Percentiles rank a stretch among this genome's conserved stretches.
phyloP scores from a whole-genome alignment of 164 flowering plant species.

The Tetracentron sinense region DNA sequence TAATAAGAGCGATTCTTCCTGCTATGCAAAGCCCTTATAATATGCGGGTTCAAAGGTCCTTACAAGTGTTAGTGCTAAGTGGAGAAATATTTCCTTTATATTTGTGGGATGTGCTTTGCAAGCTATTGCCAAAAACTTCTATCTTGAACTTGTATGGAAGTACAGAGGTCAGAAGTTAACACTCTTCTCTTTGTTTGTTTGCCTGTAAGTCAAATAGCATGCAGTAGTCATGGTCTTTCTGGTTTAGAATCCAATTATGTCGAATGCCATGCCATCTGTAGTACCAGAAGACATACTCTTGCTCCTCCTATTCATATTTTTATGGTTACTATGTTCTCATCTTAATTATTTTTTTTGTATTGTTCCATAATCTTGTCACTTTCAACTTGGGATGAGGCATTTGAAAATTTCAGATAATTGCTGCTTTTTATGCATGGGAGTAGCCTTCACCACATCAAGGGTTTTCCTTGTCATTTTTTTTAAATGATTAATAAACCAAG shows the following conservation, averaged over 20 bases:
- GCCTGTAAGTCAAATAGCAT: not conserved
- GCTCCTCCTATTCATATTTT: not conserved
- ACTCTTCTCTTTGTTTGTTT: not conserved
- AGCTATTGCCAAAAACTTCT: conserved; percentile 58
- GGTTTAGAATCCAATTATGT: not conserved
- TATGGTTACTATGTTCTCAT: too few relatives aligned
- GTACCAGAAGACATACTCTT: too few relatives aligned
- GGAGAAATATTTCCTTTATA: conserved; percentile 70
- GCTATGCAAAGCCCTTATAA: conserved; percentile 30
- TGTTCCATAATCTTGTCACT: not conserved
- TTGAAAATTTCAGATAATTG: not conserved
- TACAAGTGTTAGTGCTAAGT: conserved; percentile 71
- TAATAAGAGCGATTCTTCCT: conserved; percentile 69
- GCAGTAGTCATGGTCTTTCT: not conserved
- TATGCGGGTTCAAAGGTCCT: conserved; percentile 27
- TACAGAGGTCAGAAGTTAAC: conserved; percentile 71
- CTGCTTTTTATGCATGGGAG: too few relatives aligned
- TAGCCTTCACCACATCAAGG: too few relatives aligned
- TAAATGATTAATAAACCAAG: too few relatives aligned
- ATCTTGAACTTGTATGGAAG: conserved; percentile 92
- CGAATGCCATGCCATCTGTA: not conserved
- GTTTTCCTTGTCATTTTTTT: too few relatives aligned
- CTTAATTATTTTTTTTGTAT: too few relatives aligned
- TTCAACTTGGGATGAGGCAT: not conserved
- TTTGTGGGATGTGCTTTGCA: conserved; percentile 51